Evolutionary conservation across 1,284 basidiomycete species (phyloP).

Genomic region (Papiliotrema terrestris): DNA sequence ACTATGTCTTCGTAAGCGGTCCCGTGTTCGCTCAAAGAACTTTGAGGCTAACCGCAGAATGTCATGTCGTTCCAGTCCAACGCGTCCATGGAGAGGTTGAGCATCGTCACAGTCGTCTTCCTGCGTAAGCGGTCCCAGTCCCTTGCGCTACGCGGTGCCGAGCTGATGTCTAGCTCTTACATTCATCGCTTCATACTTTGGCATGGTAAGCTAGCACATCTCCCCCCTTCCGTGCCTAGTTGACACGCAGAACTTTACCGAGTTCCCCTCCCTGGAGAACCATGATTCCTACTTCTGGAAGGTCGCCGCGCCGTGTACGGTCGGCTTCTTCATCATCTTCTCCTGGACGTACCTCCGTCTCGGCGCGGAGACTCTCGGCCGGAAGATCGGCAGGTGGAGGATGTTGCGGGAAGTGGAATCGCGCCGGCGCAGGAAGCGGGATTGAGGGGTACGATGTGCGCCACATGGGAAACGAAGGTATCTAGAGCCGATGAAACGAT

Average conservation of each 20-base stretch:
- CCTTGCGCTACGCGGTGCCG: not conserved
- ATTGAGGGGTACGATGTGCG: not conserved
- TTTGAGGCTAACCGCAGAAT: conserved; percentile 22
- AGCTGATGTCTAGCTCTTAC: conserved; percentile 15
- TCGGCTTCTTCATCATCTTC: conserved; percentile 47
- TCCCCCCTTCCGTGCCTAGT: not conserved
- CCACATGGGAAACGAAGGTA: too few relatives aligned
- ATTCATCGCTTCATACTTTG: conserved; percentile 35
- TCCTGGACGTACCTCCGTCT: conserved; percentile 36
- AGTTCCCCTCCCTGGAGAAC: conserved; percentile 33
- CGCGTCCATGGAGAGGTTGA: conserved; percentile 47
- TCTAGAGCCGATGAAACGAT: too few relatives aligned
- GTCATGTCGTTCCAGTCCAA: conserved; percentile 47
- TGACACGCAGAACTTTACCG: conserved; percentile 33
- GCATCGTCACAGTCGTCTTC: conserved; percentile 49
- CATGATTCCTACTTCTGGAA: conserved; percentile 46
- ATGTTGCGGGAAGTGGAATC: not conserved
- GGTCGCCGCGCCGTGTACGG: conserved; percentile 40
- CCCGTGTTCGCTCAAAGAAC: not conserved
- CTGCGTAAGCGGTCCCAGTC: conserved; percentile 41
- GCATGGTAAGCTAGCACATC: conserved; percentile 26
- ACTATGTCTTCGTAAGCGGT: conserved; percentile 48
- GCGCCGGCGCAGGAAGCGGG: not conserved
- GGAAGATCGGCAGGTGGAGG: conserved; percentile 26
- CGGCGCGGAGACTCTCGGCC: conserved; percentile 26